Conservation (phyloP, 2,329 filamentous ascomycete species). For the Verticillium albo-atrum region DNA sequence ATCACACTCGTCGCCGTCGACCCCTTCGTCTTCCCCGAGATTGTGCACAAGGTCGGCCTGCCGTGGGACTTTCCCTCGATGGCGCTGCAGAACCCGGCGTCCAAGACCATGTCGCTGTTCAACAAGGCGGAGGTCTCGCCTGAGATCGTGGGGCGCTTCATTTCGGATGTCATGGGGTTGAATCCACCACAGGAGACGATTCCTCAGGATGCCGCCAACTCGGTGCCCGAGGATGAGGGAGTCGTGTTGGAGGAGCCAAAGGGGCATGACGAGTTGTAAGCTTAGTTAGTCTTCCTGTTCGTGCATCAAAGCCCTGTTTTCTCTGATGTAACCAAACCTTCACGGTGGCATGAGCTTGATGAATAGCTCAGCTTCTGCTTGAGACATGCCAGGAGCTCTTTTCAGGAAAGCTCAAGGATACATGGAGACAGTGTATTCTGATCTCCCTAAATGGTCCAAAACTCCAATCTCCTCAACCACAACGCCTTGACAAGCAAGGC, state of each 20-base stretch:
- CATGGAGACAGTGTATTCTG: too few species aligned
- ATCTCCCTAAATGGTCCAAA: too few species aligned
- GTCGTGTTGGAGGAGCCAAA: background rate
- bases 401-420: too few species aligned
- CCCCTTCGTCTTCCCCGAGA: constrained; percentile 37
- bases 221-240: background rate
- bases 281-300: background rate
- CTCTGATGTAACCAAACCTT: too few species aligned
- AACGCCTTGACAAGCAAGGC: too few species aligned
- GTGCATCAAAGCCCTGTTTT: background rate
- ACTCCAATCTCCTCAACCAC: too few species aligned
- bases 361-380: too few species aligned
- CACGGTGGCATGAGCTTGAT: too few species aligned
- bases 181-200: background rate
- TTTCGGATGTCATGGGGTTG: background rate
- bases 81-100: constrained; percentile 4
- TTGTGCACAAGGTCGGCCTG: constrained; percentile 31
- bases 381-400: too few species aligned
- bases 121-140: constrained; percentile 1
- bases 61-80: constrained; percentile 7
- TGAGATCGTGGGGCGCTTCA: constrained; percentile 4
- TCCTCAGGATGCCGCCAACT: too few species aligned
- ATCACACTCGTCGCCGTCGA: constrained; percentile 43
- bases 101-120: constrained; percentile 1
- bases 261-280: constrained; percentile 4